Conservation (phyloP, 148 eudicot genomes). For the Dianthus caryophyllus region DNA sequence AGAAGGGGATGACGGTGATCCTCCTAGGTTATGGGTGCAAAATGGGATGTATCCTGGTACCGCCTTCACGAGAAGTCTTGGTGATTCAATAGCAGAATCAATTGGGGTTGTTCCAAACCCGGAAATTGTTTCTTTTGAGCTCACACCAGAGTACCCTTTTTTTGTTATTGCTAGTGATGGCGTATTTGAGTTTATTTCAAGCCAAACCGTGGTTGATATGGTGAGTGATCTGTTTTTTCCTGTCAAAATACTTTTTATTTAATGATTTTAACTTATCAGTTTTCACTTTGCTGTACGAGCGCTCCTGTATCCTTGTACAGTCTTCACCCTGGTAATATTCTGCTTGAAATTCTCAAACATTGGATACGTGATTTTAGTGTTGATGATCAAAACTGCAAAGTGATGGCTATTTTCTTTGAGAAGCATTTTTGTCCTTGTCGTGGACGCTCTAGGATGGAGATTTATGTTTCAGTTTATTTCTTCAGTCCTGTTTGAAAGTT, state of each 20-base stretch:
- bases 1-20: slow-evolving; percentile 99
- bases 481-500: not conserved
- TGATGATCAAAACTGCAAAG: slow-evolving; percentile 1
- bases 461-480: not conserved
- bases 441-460: not conserved
- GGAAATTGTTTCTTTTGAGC: slow-evolving; percentile 84
- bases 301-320: not conserved
- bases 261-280: not conserved
- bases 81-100: slow-evolving; percentile 94
- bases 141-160: slow-evolving; percentile 74
- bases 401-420: not conserved
- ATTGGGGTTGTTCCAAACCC: slow-evolving; percentile 92
- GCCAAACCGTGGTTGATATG: slow-evolving; percentile 97
- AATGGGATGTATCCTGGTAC: slow-evolving; percentile 99
- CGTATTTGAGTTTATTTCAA: slow-evolving; percentile 91
- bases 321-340: not conserved
- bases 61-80: slow-evolving; percentile 91
- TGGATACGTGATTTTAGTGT: not conserved
- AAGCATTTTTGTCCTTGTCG: not conserved
- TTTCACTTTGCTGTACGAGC: slow-evolving; percentile 1
- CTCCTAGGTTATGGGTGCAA: slow-evolving; percentile 94
- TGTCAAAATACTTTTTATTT: no score
- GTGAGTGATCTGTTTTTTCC: slow-evolving; percentile 44
- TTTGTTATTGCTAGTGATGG: slow-evolving; percentile 98
- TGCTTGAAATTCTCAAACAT: not conserved